Evolutionary conservation across 345 rosid genomes (phyloP).

Genomic region (Gossypium thurberi): DNA sequence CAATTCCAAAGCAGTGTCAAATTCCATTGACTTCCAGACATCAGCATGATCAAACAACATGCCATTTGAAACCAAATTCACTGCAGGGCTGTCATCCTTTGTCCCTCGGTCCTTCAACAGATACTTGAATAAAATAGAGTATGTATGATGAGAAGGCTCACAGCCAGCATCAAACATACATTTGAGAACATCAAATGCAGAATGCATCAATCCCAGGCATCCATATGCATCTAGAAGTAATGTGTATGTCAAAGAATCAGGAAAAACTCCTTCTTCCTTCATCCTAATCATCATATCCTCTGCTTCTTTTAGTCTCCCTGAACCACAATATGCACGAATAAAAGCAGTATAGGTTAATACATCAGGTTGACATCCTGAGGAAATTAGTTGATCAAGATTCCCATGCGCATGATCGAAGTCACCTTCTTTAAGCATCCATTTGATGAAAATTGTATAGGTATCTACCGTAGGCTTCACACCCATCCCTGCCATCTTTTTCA

Average conservation of each 20-base stretch:
- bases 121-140: constrained; percentile 55
- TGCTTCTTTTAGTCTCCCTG: constrained; percentile 61
- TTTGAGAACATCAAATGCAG: constrained; percentile 71
- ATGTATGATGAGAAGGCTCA: constrained; percentile 70
- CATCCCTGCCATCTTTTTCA: constrained; percentile 45
- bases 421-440: constrained; percentile 51
- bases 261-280: constrained; percentile 52
- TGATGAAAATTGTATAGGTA: constrained; percentile 70
- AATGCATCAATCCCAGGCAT: constrained; percentile 41
- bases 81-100: constrained; percentile 23
- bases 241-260: constrained; percentile 61
- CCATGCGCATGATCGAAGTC: constrained; percentile 49
- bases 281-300: constrained; percentile 57
- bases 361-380: constrained; percentile 61
- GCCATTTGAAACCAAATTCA: constrained; percentile 26
- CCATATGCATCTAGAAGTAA: constrained; percentile 62
- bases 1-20: constrained; percentile 46
- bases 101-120: constrained; percentile 34
- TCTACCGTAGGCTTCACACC: constrained; percentile 48
- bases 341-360: constrained; percentile 62
- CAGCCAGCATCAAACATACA: constrained; percentile 67
- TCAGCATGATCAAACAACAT: constrained; percentile 26
- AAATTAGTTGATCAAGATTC: constrained; percentile 47
- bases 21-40: constrained; percentile 56
- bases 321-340: constrained; percentile 56